Evolutionary conservation across 2,329 filamentous ascomycete genomes (phyloP).

Genomic region (Aspergillus vadensis): DNA sequence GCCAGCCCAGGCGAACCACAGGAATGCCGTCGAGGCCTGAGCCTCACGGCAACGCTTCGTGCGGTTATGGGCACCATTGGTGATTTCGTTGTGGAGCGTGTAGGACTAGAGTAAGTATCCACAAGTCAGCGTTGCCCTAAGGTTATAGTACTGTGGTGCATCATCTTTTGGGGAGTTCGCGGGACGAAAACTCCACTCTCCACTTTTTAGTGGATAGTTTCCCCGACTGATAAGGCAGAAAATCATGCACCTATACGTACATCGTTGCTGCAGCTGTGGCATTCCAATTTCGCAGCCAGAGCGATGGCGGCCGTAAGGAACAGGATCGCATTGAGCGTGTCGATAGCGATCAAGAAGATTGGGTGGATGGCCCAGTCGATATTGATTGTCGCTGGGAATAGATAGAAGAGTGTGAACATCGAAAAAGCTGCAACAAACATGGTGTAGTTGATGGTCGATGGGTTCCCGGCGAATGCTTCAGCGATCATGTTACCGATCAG

Average conservation of each 20-base stretch:
- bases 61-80: constrained; percentile 42
- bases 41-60: constrained; percentile 53
- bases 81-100: constrained; percentile 47
- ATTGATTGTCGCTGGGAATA: constrained; percentile 47
- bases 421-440: constrained; percentile 53
- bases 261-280: constrained; percentile 48
- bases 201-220: not conserved
- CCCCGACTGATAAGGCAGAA: not conserved
- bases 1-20: constrained; percentile 53
- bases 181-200: constrained; percentile 4
- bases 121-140: constrained; percentile 8
- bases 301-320: constrained; percentile 52
- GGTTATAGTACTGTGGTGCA: not conserved
- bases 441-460: constrained; percentile 58
- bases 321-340: constrained; percentile 52
- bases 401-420: constrained; percentile 52
- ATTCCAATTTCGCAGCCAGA: constrained; percentile 49
- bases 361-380: constrained; percentile 45
- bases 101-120: constrained; percentile 36
- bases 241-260: constrained; percentile 36
- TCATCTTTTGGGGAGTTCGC: not conserved
- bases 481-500: constrained; percentile 66
- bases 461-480: constrained; percentile 54
- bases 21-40: constrained; percentile 53
- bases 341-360: constrained; percentile 47